Evolutionary conservation across 129 eudicot species (phyloP).

Genomic region (Flaveria brownii): DNA sequence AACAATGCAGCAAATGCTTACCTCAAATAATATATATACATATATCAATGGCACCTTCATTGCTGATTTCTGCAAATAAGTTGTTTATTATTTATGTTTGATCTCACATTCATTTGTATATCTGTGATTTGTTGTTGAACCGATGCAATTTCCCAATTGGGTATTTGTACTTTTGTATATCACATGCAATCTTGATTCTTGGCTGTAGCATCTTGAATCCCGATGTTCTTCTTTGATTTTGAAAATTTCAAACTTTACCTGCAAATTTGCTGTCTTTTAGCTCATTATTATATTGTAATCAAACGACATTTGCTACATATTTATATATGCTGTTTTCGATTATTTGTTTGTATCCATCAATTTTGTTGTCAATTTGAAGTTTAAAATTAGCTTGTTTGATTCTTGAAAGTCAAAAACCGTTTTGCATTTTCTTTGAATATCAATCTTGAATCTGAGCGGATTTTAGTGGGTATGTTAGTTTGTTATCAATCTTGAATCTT

Average conservation of each 20-base stretch:
- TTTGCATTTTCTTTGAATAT: neutral
- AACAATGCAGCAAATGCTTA: no score
- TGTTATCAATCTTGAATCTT: neutral
- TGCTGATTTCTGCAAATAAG: neutral
- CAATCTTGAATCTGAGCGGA: neutral
- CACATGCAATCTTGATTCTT: neutral
- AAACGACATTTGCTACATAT: neutral
- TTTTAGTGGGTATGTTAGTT: no score
- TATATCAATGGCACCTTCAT: neutral
- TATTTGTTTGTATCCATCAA: neutral
- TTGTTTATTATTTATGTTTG: constrained; percentile 4
- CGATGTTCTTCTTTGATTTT: neutral
- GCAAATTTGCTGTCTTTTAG: neutral
- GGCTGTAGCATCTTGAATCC: neutral
- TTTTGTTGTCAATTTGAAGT: neutral
- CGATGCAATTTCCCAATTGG: constrained; percentile 12
- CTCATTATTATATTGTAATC: neutral
- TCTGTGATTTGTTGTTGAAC: neutral
- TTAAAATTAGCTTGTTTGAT: neutral
- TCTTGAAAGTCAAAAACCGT: neutral
- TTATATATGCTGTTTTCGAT: neutral
- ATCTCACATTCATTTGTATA: neutral
- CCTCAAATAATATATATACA: neutral
- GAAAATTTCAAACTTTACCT: neutral
- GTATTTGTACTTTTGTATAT: neutral